phyloP scores from a whole-genome alignment of 306 rosid species.

The Rosa rugosa region DNA sequence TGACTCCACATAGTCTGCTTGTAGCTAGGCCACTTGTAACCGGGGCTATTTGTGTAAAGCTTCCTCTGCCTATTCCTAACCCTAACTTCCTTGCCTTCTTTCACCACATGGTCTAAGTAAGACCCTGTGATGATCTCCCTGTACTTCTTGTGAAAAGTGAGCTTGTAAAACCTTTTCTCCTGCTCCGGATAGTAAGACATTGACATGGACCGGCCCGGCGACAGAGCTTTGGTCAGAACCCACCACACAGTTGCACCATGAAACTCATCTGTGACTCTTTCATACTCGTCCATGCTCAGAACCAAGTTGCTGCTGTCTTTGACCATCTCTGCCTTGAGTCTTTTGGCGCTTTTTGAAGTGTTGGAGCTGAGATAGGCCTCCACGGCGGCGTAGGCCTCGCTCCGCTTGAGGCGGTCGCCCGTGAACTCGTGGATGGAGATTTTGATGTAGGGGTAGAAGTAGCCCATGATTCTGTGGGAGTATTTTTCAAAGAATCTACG shows the following conservation, averaged over 20 bases:
- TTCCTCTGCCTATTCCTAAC: conserved; percentile 71
- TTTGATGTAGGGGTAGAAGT: conserved; percentile 65
- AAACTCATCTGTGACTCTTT: conserved; percentile 64
- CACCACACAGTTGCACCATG: conserved; percentile 63
- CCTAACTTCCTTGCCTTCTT: conserved; percentile 68
- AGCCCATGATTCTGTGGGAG: conserved; percentile 40
- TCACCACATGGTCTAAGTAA: conserved; percentile 69
- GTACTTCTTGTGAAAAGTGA: conserved; percentile 60
- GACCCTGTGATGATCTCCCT: conserved; percentile 49
- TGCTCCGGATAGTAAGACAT: conserved; percentile 62
- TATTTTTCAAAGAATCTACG: conserved; percentile 50
- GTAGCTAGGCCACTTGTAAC: conserved; percentile 74
- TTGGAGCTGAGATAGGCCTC: conserved; percentile 83
- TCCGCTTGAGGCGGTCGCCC: conserved; percentile 74
- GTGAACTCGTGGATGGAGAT: conserved; percentile 74
- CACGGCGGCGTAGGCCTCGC: conserved; percentile 71
- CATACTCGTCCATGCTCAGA: conserved; percentile 79
- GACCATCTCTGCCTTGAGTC: conserved; percentile 85
- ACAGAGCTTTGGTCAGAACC: conserved; percentile 49
- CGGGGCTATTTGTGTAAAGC: conserved; percentile 76
- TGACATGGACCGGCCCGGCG: conserved; percentile 49
- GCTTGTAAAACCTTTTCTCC: conserved; percentile 61
- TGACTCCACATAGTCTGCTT: conserved; percentile 89
- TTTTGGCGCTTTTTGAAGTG: conserved; percentile 66
- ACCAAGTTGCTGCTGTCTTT: conserved; percentile 61